phyloP scores from a whole-genome alignment of 805 yeast genomes.

The Nakazawaea sp. region DNA sequence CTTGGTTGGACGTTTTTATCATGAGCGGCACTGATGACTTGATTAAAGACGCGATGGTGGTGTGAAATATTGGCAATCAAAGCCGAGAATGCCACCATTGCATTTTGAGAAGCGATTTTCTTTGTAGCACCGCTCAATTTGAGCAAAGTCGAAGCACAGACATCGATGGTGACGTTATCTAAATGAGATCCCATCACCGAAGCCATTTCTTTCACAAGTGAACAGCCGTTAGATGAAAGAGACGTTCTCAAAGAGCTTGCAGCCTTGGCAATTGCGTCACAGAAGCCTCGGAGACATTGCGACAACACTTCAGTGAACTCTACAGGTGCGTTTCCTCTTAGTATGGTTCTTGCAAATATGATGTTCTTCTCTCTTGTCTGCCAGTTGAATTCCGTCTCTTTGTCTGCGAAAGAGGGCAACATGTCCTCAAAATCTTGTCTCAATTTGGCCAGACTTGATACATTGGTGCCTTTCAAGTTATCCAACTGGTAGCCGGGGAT shows the following conservation, averaged over 20 bases:
- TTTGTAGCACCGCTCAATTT: slow-evolving; percentile 56
- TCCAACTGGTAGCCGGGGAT: slow-evolving; percentile 33
- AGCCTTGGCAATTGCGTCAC: slow-evolving; percentile 61
- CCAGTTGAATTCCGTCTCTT: slow-evolving; percentile 93
- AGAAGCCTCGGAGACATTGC: slow-evolving; percentile 29
- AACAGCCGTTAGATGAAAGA: slow-evolving; percentile 68
- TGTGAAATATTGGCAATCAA: slow-evolving; percentile 51
- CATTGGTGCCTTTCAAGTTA: slow-evolving; percentile 23
- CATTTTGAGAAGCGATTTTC: slow-evolving; percentile 52
- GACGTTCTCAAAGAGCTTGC: slow-evolving; percentile 78
- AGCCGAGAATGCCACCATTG: slow-evolving; percentile 48
- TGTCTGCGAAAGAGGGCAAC: slow-evolving; percentile 43
- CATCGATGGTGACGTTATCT: slow-evolving; percentile 42
- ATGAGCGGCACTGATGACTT: slow-evolving; percentile 40
- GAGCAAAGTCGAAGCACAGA: slow-evolving; percentile 38
- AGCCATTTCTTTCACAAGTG: slow-evolving; percentile 62
- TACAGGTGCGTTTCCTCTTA: slow-evolving; percentile 48
- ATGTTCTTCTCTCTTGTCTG: slow-evolving; percentile 57
- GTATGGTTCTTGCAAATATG: slow-evolving; percentile 45
- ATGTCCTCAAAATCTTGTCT: slow-evolving; percentile 17
- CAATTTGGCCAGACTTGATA: slow-evolving; percentile 22
- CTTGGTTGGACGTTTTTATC: slow-evolving; percentile 75
- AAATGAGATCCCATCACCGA: slow-evolving; percentile 30
- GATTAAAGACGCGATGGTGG: slow-evolving; percentile 42
- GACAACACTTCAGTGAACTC: slow-evolving; percentile 27